Base-by-base conservation (phyloP, 116 monocot genomes). In the Papilionanthe hybrid region DNA sequence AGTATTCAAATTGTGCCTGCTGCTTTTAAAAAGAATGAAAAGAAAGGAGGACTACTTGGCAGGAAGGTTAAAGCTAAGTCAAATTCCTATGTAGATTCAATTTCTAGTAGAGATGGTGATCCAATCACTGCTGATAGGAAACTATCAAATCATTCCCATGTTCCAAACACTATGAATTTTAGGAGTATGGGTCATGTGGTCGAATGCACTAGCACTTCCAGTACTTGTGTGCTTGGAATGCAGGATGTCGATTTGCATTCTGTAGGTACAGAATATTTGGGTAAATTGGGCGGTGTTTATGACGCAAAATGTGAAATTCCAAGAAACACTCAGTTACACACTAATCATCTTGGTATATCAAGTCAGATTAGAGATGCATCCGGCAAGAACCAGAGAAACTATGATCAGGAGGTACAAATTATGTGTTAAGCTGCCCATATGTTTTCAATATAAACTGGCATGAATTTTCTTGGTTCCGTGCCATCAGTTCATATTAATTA, bases 361-460 rank as follows among this genome's bases (percentile, higher is more conserved):
- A 69, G 29, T 4, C 69, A 32, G 37, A 17, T 32, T 32, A 69
- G 37, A 8, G 29, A 43, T 75, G 55, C 68, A 72, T 65, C 72
- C 55, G 57, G 77, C 76, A 75, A 30, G 22, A 75, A 79, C 75
- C 81, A 79, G 66, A 77, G 44, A 79, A 42, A 23, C 25, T 56
- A 57, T 79, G 76, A 75, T 71, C 83, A 60, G 50, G 84, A 87
- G 82, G 87, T 87, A 82, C 60, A 11, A 10, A 44, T 57, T 72
- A 44, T 56, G 30, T 28, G 22, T 73, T 17, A 9, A 2, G 19
- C 43, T 73, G 9, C 44, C 22, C 20, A 43, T 72, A 43, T 42
- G 9, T 0, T 73, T 73, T 43, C 73, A 73, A 20, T 37, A 69
- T 69, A 73, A 8, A 19, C 44, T 73, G 44, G 44, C 22, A 43